Base-by-base conservation (phyloP, 192 early-diverging fungal species). In the Dissophora globulifera region DNA sequence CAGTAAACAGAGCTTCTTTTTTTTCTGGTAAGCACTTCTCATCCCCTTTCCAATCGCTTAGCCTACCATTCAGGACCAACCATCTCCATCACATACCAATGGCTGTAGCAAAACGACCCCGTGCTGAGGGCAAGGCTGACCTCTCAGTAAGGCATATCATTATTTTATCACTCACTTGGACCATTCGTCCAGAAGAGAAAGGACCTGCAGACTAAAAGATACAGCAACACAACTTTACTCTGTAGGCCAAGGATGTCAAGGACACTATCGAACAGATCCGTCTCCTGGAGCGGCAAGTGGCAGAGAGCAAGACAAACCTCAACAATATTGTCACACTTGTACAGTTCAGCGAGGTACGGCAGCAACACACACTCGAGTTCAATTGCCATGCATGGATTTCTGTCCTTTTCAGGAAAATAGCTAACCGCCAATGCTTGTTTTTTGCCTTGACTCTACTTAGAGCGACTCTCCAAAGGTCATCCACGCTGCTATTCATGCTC, bases 261-360 rank as follows among this genome's bases (percentile, higher is more conserved):
- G 72, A 76, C 5, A 35, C 64, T 20, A 52, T 76, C 12, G 72
- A 76, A 9, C 72, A 82, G 50, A 83, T 91, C 25, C 84, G 79
- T 50, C 54, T 78, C 50, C 60, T 91, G 35, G 95, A 94, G 70
- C 81, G 84, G 19, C 83, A 78, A 27, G 82, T 92, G 31, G 82
- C 87, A 19, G 85, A 83, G 47, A 89, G 84, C 70, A 91, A 89
- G 75, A 81, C 90, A 26, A 82, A 90, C 43, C 79, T 95, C 13
- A 94, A 94, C 79, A 89, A 92, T 62, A 81, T 96, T 41, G 89
- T 90, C 5, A 78, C 82, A 17, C 79, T 96, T 35, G 61, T 85
- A 15, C 78, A 86, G 52, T 79, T 83, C 38, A 80, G 84, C 19
- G 79, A 90, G 79, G 83, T 84, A 42, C 22, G 53, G 48, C 15